These are phyloP conservation scores for Heliosperma pusillum DNA, from an alignment of 148 eudicot genomes.

Conservation along the genomic window DNA sequence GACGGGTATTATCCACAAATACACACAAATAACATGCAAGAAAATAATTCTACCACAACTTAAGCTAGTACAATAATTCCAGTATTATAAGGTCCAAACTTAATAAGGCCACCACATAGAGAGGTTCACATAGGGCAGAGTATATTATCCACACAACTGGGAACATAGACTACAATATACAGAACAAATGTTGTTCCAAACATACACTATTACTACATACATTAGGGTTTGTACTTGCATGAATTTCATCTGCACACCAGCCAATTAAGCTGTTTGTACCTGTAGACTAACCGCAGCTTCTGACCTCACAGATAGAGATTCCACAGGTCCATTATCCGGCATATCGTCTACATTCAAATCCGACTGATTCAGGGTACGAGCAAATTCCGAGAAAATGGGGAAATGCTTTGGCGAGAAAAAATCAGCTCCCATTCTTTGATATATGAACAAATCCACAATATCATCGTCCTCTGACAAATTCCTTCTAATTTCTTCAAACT, in stretches of 20 bases:
- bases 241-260: neutral
- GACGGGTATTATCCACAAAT: too few species aligned
- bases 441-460: constrained; percentile 52
- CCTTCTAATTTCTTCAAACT: constrained; percentile 52
- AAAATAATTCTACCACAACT: neutral
- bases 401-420: constrained; percentile 88
- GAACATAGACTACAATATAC: constrained; percentile 6
- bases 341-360: constrained; percentile 54
- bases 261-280: constrained; percentile 35
- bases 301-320: constrained; percentile 13
- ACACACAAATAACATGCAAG: neutral
- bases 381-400: constrained; percentile 56
- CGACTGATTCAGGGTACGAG: constrained; percentile 46
- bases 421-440: constrained; percentile 88
- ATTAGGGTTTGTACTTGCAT: constrained; percentile 4
- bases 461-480: constrained; percentile 41
- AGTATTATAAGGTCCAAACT: neutral
- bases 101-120: neutral
- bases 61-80: neutral
- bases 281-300: constrained; percentile 31
- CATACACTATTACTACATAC: neutral
- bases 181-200: neutral
- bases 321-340: constrained; percentile 25
- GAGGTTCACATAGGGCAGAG: neutral
- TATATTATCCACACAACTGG: constrained; percentile 1